A percentile compares a stretch with the other conserved stretches of the same genome.
phyloP scores from a whole-genome alignment of 1,139 yeast genomes.

The Diutina ranongensis region DNA sequence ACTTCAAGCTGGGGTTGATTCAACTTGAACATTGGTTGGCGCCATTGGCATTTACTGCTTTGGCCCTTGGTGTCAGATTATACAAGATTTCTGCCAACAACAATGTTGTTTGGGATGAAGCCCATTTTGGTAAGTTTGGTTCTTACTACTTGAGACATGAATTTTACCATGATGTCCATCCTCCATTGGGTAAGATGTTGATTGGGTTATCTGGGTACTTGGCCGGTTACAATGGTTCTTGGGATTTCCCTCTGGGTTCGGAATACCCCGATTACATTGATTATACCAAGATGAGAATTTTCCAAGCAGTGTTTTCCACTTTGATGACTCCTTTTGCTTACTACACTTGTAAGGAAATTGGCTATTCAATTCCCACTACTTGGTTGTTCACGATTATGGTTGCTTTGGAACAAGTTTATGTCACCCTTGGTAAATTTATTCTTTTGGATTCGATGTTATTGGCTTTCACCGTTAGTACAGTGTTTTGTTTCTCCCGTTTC shows the following conservation, averaged over 20 bases:
- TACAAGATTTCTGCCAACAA: slow-evolving; percentile 40
- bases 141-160: slow-evolving; percentile 87
- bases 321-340: slow-evolving; percentile 90
- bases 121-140: slow-evolving; percentile 88
- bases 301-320: slow-evolving; percentile 85
- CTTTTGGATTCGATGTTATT: slow-evolving; percentile 92
- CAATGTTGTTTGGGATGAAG: slow-evolving; percentile 55
- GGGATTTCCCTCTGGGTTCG: slow-evolving; percentile 87
- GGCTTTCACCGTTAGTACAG: slow-evolving; percentile 79
- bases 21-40: slow-evolving; percentile 26
- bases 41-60: slow-evolving; percentile 16
- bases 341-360: slow-evolving; percentile 78
- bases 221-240: slow-evolving; percentile 92
- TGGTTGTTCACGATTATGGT: slow-evolving; percentile 90
- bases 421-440: slow-evolving; percentile 85
- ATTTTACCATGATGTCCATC: slow-evolving; percentile 96
- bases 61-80: slow-evolving; percentile 40
- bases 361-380: slow-evolving; percentile 67
- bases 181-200: slow-evolving; percentile 95
- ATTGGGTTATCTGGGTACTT: slow-evolving; percentile 90
- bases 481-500: slow-evolving; percentile 67
- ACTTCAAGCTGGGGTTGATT: slow-evolving; percentile 20
- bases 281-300: slow-evolving; percentile 84
- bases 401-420: slow-evolving; percentile 71
- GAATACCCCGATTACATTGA: slow-evolving; percentile 78